Base-by-base conservation (phyloP, 1,139 yeast genomes). In the Sugiyamaella novakii region DNA sequence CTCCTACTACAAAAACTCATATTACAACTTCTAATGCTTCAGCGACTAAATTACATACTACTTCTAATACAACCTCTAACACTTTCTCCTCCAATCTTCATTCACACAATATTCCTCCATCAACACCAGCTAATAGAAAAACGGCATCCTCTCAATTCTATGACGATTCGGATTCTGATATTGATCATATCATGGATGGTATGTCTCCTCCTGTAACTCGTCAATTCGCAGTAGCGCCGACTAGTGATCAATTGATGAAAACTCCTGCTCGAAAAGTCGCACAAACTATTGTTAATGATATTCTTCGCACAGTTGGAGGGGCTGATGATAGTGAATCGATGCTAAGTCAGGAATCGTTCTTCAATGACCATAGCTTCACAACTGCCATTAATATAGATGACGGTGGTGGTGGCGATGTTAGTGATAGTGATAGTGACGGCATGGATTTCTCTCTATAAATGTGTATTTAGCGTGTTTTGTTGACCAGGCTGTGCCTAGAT, bases 211-310 rank as follows among this genome's bases (percentile, higher is more conserved):
- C 64, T 11, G 61, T 59, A 18, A 60, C 64, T 1, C 52, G 56
- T 47, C 59, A 60, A 21, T 60, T 61, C 43, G 54, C 55, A 3
- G 48, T 47, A 18, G 53, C 59, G 5, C 45, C 51, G 6, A 37
- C 12, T n/a, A 39, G 19, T 24, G 40, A 39, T 21, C 50, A 50
- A 41, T 18, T 62, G 12, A 48, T 58, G 28, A 52, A 56, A 14
- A 63, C 66, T 7, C 66, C 66, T 2, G 64, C 66, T 4, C 47
- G 59, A 15, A 55, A 58, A 40, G 64, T 62, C 1, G 64, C 64
- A 2, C 51, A 53, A 35, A 53, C 54, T 8, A 57, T 60, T 42
- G 63, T 61, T 6, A 55, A 57, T 24, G 57, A 58, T 38, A 56
- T 59, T 39, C 50, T 61, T 27, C 52, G 57, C 14, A 51, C 53